Evolutionary conservation across 345 rosid species (phyloP), one percentile per base, ranked within the genome.

Genomic region (Salix dunnii): DNA sequence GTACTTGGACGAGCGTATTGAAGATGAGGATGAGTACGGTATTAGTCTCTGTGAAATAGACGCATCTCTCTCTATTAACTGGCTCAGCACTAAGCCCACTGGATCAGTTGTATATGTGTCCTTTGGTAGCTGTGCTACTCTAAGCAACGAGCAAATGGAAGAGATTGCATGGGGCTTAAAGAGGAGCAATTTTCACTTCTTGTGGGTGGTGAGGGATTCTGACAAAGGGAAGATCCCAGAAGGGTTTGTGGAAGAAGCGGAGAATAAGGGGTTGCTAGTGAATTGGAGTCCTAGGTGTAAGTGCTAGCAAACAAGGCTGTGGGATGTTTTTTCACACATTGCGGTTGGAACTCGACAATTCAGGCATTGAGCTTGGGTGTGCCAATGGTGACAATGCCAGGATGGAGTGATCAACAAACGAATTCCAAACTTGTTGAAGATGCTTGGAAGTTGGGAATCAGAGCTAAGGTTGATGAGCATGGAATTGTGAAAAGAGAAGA

Each of bases 41-140:
- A 79, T 92, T 20, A 84, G 85, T 73, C 88, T 90, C 70, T 85
- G 85, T 46, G 67, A 76, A 46, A 36, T 63, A 1, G 87, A 87
- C 61, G 74, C 80, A 12, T 74, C 84, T 27, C 68, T 71, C 16
- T 74, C 81, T 66, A 77, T 31, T 11, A 23, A 62, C 0, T 92
- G 96, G 96, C 87, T 92, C 25, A 79, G 62, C 74, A 28, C 58
- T 5, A 91, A 83, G 82, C 86, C 88, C 49, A 27, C 82, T 38
- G 51, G 80, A 5, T 91, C 92, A 0, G 95, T 91, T 25, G 84
- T 92, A 3, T 92, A 84, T 25, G 80, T 86, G 17, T 86, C 97
- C 7, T 92, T 91, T 43, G 97, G 97, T 13, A 88, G 97, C 90
- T 67, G 89, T 82, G 80, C 88, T 10, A 30, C 71, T 30, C 68